Evolutionary conservation across 23 red algal species (phyloP).

Genomic region (Chondrus crispus): DNA sequence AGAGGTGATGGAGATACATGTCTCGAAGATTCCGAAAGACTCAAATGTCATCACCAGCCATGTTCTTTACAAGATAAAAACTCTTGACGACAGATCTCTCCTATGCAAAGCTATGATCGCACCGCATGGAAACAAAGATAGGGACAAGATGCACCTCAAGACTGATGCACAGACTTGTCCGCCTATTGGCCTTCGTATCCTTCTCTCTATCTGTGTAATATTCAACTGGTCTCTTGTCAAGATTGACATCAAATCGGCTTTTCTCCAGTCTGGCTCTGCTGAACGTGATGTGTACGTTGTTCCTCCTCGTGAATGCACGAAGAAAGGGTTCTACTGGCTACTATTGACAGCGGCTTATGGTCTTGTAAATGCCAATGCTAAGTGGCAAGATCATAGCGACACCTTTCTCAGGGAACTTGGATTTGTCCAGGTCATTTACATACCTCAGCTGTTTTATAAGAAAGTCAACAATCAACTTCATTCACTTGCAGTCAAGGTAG

Average conservation of each 20-base stretch:
- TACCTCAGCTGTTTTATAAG: slow-evolving; percentile 35
- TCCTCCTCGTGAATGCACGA: neutral
- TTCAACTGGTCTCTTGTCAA: neutral
- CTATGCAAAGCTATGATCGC: slow-evolving; percentile 9
- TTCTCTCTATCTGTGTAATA: neutral
- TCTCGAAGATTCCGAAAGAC: neutral
- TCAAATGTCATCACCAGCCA: slow-evolving; percentile 12
- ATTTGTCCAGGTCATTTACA: neutral
- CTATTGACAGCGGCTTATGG: slow-evolving; percentile 10
- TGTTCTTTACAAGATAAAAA: slow-evolving; percentile 32
- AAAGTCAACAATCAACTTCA: neutral
- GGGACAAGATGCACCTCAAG: neutral
- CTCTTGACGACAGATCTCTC: neutral
- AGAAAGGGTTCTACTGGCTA: neutral
- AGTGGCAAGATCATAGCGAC: slow-evolving; percentile 19
- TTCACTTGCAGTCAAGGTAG: no score
- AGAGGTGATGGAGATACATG: neutral
- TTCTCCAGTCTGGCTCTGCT: slow-evolving; percentile 21
- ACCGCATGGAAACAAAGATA: slow-evolving; percentile 23
- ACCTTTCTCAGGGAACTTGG: neutral
- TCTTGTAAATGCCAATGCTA: slow-evolving; percentile 16
- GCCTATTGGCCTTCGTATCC: neutral
- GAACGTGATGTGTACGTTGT: slow-evolving; percentile 1
- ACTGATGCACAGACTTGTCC: slow-evolving; percentile 24
- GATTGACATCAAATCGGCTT: slow-evolving; percentile 22